Conservation (phyloP, 805 yeast genomes). For the Ogataea neopini region DNA sequence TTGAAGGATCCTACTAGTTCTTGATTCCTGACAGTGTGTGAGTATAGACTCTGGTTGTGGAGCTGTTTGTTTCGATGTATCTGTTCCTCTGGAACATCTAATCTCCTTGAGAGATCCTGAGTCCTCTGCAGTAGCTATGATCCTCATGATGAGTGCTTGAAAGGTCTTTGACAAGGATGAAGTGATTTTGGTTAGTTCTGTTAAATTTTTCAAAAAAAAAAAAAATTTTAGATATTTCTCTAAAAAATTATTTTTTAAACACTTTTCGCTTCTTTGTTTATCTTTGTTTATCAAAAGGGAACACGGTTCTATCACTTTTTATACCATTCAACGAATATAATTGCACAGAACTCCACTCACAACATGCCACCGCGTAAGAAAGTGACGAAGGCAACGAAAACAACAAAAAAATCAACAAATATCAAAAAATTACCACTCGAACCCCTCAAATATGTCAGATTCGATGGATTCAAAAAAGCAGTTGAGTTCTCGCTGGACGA, state of each 20-base stretch:
- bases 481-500: constrained; percentile 40
- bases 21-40: constrained; percentile 32
- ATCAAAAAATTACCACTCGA: not conserved
- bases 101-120: constrained; percentile 67
- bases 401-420: not conserved
- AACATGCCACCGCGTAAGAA: not conserved
- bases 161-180: no score
- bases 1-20: constrained; percentile 39
- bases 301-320: no score
- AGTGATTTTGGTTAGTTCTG: not conserved
- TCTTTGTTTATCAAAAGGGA: not conserved
- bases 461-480: constrained; percentile 35
- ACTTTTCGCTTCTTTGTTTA: not conserved
- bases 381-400: not conserved
- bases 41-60: constrained; percentile 58
- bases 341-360: no score
- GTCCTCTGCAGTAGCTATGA: constrained; percentile 56
- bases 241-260: not conserved
- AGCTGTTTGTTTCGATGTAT: constrained; percentile 72
- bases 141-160: constrained; percentile 32
- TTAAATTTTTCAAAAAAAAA: not conserved
- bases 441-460: constrained; percentile 30
- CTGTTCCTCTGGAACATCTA: constrained; percentile 65
- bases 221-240: not conserved
- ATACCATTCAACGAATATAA: no score